A percentile compares a stretch with the other conserved stretches of the same genome.
phyloP scores from a whole-genome alignment of 371 early-diverging fungal species.

The Globomyces sp. region DNA sequence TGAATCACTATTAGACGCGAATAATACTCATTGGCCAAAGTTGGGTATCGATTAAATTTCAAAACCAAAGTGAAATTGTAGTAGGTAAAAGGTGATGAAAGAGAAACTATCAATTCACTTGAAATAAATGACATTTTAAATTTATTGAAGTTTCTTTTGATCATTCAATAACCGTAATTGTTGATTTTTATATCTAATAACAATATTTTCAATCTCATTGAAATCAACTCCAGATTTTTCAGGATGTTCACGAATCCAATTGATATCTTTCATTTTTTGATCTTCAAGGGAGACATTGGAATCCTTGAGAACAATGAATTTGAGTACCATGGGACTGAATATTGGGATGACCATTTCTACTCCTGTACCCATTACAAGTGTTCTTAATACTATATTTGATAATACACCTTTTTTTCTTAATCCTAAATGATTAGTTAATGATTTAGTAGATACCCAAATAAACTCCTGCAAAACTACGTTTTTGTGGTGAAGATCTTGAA shows the following conservation, averaged over 20 bases:
- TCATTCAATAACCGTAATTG: constrained; percentile 7
- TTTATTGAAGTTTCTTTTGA: constrained; percentile 10
- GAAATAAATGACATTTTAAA: too few relatives aligned
- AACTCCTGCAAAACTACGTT: constrained; percentile 46
- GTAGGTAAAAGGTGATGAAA: too few relatives aligned
- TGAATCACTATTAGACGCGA: too few relatives aligned
- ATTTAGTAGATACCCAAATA: constrained; percentile 21
- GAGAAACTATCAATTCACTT: too few relatives aligned
- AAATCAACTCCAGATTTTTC: constrained; percentile 31
- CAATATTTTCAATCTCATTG: constrained; percentile 39
- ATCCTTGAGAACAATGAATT: constrained; percentile 44
- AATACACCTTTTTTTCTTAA: constrained; percentile 41
- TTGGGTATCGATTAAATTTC: too few relatives aligned
- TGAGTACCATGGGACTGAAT: constrained; percentile 44
- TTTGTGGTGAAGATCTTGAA: constrained; percentile 39
- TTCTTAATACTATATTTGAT: constrained; percentile 40
- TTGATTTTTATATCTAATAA: constrained; percentile 32
- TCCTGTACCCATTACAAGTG: constrained; percentile 45
- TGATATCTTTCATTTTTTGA: not conserved
- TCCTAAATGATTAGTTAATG: not conserved
- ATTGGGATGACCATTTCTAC: constrained; percentile 48
- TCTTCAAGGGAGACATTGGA: not conserved
- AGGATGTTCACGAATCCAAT: constrained; percentile 10
- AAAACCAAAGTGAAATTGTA: too few relatives aligned
- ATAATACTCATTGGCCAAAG: too few relatives aligned